Evolutionary conservation across 495 filamentous ascomycete genomes (phyloP), one percentile per base, ranked within the genome.

Genomic region (Annulohypoxylon stygium): DNA sequence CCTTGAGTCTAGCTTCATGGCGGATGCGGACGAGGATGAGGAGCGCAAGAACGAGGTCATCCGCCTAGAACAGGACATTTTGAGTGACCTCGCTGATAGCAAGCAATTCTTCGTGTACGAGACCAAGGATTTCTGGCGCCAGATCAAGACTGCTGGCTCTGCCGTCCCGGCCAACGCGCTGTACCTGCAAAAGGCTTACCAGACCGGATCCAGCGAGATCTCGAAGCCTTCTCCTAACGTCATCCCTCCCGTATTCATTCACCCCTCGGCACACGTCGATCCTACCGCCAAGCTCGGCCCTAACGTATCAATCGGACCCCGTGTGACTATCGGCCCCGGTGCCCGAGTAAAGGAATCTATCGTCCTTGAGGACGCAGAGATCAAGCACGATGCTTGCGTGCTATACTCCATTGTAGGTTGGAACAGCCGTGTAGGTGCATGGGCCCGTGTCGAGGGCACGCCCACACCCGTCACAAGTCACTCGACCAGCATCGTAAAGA

Each of bases 101-200:
- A 95, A 97, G 80, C 94, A 96, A 78, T 99, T 99, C 87, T 99
- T 93, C 81, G 97, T 98, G 18, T 92, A 97, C 81, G 96, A 99
- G 83, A 98, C 96, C 50, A 97, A 97, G 84, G 96, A 97, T 78
- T 99, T 99, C 84, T 99, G 96, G 96, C 95, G 96, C 64, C 96
- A 99, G 86, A 98, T 99, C 88, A 99, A 99, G 88, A 97, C 97
- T 4, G 96, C 96, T 55, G 97, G 97, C 45, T 98, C 96, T 20
- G 96, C 96, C 57, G 94, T 99, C 64, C 97, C 96, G 9, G 96
- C 96, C 67, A 98, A 99, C 78, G 97, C 96, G 1, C 90, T 99
- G 2, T 99, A 99, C 83, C 89, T 99, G 45, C 93, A 95, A 79
- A 95, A 98, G 85, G 97, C 96, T 5, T 91, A 91, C 84, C 97